phyloP scores from a whole-genome alignment of 805 yeast genomes.

The Yamadazyma akitaensis region DNA sequence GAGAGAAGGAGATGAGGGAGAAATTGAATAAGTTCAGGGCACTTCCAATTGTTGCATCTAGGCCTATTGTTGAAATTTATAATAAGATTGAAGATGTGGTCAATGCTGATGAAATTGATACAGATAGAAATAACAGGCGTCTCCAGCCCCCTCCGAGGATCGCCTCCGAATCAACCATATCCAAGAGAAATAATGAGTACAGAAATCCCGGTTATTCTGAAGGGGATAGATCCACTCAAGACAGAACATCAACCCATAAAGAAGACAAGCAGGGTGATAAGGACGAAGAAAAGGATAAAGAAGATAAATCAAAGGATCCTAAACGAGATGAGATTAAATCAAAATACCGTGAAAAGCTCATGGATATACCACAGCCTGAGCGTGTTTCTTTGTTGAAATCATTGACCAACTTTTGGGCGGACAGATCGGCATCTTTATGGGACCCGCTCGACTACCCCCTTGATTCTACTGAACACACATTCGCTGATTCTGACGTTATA shows the following conservation, averaged over 20 bases:
- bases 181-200: not conserved
- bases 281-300: constrained; percentile 4
- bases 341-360: constrained; percentile 6
- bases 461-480: constrained; percentile 77
- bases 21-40: constrained; percentile 66
- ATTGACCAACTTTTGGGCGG: constrained; percentile 93
- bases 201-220: not conserved
- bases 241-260: constrained; percentile 1
- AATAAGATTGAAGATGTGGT: constrained; percentile 88
- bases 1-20: constrained; percentile 68
- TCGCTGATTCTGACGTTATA: constrained; percentile 89
- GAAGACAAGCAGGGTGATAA: not conserved
- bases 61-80: constrained; percentile 88
- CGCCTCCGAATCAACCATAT: constrained; percentile 6
- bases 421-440: constrained; percentile 93
- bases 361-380: constrained; percentile 47
- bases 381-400: constrained; percentile 76
- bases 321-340: not conserved
- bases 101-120: constrained; percentile 32
- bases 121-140: constrained; percentile 9
- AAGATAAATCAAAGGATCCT: not conserved
- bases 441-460: constrained; percentile 86
- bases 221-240: not conserved
- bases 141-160: constrained; percentile 4
- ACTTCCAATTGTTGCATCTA: constrained; percentile 65